A percentile compares a stretch with the other conserved stretches of the same genome.
phyloP scores from a whole-genome alignment of 495 filamentous ascomycete species.

The Lindgomyces ingoldianus region DNA sequence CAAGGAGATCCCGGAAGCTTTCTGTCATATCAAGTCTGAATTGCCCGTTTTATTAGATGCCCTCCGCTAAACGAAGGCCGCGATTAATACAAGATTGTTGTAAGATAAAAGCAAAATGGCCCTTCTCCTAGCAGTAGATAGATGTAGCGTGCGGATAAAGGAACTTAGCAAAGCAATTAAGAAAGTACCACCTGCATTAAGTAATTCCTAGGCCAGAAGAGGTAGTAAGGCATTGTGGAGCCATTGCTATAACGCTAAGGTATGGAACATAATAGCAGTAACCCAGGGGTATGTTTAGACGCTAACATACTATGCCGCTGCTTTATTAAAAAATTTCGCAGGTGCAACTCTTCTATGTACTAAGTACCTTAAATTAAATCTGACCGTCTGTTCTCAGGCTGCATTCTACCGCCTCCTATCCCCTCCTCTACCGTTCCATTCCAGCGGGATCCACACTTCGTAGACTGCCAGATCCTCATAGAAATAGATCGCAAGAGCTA shows the following conservation, averaged over 20 bases:
- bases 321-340: background rate
- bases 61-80: background rate
- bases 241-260: background rate
- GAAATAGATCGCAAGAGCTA: conserved; percentile 41
- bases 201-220: background rate
- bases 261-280: background rate
- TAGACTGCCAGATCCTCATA: conserved; percentile 47
- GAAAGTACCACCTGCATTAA: background rate
- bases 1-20: background rate
- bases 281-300: background rate
- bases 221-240: background rate
- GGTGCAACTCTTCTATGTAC: background rate
- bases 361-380: background rate
- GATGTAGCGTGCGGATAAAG: conserved; percentile 2
- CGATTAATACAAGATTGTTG: background rate
- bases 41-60: conserved; percentile 3
- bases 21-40: conserved; percentile 1
- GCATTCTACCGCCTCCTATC: too few relatives aligned
- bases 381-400: background rate
- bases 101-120: background rate
- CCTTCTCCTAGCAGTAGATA: background rate
- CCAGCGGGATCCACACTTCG: conserved; percentile 47
- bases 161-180: background rate
- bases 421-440: conserved; percentile 46
- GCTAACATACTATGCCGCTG: conserved; percentile 1